Base-by-base conservation (phyloP, 2,329 filamentous ascomycete species). In the Diaporthe citriasiana region DNA sequence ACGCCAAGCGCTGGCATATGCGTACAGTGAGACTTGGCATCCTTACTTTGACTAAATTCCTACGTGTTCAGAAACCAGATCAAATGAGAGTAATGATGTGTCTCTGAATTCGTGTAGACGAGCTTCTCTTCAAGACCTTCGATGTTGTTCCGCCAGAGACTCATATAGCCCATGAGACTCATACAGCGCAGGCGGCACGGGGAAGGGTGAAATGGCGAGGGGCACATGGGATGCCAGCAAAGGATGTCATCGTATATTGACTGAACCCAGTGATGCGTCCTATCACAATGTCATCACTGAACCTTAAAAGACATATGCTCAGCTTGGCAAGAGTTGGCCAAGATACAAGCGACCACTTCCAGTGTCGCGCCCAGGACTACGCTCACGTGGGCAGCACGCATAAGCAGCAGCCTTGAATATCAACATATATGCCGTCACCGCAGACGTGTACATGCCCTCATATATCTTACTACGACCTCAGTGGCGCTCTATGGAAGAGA, bases 261-360 rank as follows among this genome's bases (percentile, higher is more conserved):
- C 27, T 57, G 10, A n/a, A 8, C 9, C 4, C n/a, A 9, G 15
- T 9, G 19, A n/a, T 38, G 10, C 10, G 9, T n/a, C 6, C 12
- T 9, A n/a, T 12, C 17, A 13, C 9, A 1, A 22, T 2, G 3
- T n/a, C 25, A 12, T 15, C 22, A 33, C 22, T 5, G 10, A n/a
- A 13, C 8, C 0, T 38, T 10, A 3, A 2, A 3, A 25, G 1
- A 25, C 13, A 10, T 3, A 2, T 9, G 2, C 22, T 17, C 33
- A 15, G 4, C 10, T n/a, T 57, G 12, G 55, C 6, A 7, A n/a
- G 2, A n/a, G 3, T 10, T 22, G 55, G 35, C 1, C 19, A 5
- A 22, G 55, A 57, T 8, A 17, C 4, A 15, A 1, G 5, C 33
- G 55, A 25, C 0, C 22, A 25, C 2, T 2, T 15, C 33, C 22